Conservation (phyloP, 2,329 filamentous ascomycete species). For the Aspergillus spinulosporus region DNA sequence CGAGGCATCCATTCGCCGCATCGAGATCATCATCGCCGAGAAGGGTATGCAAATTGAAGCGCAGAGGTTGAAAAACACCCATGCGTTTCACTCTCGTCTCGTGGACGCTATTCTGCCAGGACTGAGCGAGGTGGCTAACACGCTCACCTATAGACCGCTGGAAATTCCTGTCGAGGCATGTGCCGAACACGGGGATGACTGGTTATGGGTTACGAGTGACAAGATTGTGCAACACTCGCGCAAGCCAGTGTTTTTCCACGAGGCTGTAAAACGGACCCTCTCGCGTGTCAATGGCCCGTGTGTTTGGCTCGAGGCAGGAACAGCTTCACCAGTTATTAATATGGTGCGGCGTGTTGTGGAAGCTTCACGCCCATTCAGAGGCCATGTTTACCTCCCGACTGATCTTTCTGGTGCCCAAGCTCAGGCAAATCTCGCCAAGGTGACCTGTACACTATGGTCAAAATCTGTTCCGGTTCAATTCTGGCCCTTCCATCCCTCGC, state of each 20-base stretch:
- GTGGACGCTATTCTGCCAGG: slow-evolving; percentile 36
- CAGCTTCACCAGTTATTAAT: slow-evolving; percentile 26
- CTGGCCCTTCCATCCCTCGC: slow-evolving; percentile 10
- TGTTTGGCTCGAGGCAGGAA: slow-evolving; percentile 44
- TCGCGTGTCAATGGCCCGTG: slow-evolving; percentile 17
- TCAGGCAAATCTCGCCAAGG: slow-evolving; percentile 3
- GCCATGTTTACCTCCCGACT: slow-evolving; percentile 18
- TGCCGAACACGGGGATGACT: neutral
- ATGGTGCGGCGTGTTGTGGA: slow-evolving; percentile 30
- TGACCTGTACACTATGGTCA: slow-evolving; percentile 30
- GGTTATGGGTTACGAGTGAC: slow-evolving; percentile 1
- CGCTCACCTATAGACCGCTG: slow-evolving; percentile 30
- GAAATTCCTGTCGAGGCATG: slow-evolving; percentile 28
- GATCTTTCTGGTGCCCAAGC: slow-evolving; percentile 2
- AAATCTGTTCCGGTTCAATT: slow-evolving; percentile 27
- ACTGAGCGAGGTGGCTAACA: slow-evolving; percentile 25
- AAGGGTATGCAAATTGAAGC: neutral
- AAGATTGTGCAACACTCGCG: slow-evolving; percentile 41
- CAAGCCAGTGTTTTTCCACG: slow-evolving; percentile 48
- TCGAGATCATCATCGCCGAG: too few relatives aligned
- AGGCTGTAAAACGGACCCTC: slow-evolving; percentile 37
- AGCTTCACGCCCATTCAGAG: slow-evolving; percentile 20
- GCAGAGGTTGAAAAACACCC: slow-evolving; percentile 42
- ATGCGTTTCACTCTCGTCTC: slow-evolving; percentile 50
- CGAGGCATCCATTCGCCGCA: neutral